phyloP scores from a whole-genome alignment of 495 filamentous ascomycete genomes.

The Durotheca rogersii region DNA sequence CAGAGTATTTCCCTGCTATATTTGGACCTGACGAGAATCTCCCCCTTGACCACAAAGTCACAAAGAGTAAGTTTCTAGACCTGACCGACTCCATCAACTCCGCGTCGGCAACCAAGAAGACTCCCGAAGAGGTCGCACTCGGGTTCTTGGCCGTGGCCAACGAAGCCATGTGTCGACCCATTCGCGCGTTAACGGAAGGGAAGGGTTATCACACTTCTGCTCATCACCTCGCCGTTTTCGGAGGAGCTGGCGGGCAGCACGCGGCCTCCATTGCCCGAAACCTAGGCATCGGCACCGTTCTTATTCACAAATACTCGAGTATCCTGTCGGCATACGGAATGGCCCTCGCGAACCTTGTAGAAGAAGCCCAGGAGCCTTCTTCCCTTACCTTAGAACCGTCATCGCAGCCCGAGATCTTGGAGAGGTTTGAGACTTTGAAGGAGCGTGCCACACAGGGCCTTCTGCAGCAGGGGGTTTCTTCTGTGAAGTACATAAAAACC shows the following conservation, averaged over 20 bases:
- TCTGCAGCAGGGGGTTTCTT: constrained; percentile 38
- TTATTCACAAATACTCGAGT: constrained; percentile 57
- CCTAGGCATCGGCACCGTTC: constrained; percentile 52
- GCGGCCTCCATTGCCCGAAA: constrained; percentile 53
- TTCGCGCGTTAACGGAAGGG: constrained; percentile 55
- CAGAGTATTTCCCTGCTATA: constrained; percentile 35
- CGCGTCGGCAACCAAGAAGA: constrained; percentile 33
- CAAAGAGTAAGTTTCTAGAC: constrained; percentile 16
- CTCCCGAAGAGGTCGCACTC: constrained; percentile 43
- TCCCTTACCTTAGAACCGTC: constrained; percentile 40
- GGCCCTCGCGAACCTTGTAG: constrained; percentile 54
- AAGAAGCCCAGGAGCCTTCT: constrained; percentile 53
- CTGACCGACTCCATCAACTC: constrained; percentile 46
- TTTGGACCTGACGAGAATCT: constrained; percentile 35
- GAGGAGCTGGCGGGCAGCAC: constrained; percentile 58
- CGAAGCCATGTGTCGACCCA: constrained; percentile 56
- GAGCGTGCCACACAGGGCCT: constrained; percentile 14
- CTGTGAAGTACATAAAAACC: constrained; percentile 44
- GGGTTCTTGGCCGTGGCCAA: constrained; percentile 58
- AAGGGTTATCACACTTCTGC: constrained; percentile 52
- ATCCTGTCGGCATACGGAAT: constrained; percentile 57
- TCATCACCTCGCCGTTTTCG: constrained; percentile 56
- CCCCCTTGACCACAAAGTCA: constrained; percentile 26
- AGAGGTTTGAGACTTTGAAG: constrained; percentile 30
- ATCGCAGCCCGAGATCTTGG: constrained; percentile 1